Percentiles rank a stretch among this genome's conserved stretches.
phyloP scores from a whole-genome alignment of 768 basidiomycete genomes.

The Podaxis rugospora region DNA sequence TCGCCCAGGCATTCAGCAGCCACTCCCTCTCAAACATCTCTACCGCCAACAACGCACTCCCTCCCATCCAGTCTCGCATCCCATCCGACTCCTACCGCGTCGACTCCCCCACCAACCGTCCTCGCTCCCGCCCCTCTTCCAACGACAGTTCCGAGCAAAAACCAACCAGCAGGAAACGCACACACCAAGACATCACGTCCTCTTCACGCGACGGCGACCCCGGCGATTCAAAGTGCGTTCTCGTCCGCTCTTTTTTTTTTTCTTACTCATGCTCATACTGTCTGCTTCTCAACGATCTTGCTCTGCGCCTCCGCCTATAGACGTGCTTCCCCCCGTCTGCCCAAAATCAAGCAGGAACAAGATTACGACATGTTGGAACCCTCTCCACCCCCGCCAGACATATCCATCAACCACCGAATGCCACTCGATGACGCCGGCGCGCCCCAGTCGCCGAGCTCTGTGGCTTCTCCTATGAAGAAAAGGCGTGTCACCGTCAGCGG shows the following conservation, averaged over 20 bases:
- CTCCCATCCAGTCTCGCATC: constrained; percentile 55
- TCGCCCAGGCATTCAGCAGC: constrained; percentile 68
- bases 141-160: constrained; percentile 24
- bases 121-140: constrained; percentile 23
- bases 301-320: constrained; percentile 19
- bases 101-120: constrained; percentile 22
- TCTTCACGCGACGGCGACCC: constrained; percentile 30
- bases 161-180: constrained; percentile 37
- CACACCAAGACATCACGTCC: constrained; percentile 34
- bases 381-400: constrained; percentile 29
- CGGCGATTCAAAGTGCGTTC: constrained; percentile 44
- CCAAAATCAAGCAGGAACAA: constrained; percentile 62
- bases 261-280: constrained; percentile 1
- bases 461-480: constrained; percentile 51
- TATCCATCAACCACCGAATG: constrained; percentile 17
- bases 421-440: constrained; percentile 22
- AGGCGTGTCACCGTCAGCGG: constrained; percentile 72
- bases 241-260: constrained; percentile 18
- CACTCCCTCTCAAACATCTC: constrained; percentile 50
- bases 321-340: constrained; percentile 39
- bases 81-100: constrained; percentile 31
- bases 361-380: constrained; percentile 44
- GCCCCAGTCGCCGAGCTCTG: constrained; percentile 37
- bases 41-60: constrained; percentile 48
- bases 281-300: constrained; percentile 5